Conservation (phyloP, 495 filamentous ascomycete species). For the Neurospora sublineolata region DNA sequence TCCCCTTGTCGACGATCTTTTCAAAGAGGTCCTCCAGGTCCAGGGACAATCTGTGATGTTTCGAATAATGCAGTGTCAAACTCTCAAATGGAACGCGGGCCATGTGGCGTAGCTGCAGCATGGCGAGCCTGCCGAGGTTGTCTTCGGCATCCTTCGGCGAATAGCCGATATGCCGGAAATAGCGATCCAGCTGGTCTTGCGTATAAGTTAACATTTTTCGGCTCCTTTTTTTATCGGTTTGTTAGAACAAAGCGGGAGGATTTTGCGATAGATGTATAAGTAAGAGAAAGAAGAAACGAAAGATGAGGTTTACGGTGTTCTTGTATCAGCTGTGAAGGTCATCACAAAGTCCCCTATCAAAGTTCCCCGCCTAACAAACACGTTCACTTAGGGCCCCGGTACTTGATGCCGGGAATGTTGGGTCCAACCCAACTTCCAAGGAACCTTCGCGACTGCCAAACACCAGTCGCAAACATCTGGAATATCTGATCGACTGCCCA, state of each 20-base stretch:
- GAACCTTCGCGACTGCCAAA: neutral
- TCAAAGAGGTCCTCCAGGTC: conserved; percentile 46
- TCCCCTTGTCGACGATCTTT: conserved; percentile 44
- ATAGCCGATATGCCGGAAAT: conserved; percentile 36
- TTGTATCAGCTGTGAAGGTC: neutral
- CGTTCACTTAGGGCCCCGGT: neutral
- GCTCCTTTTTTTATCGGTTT: neutral
- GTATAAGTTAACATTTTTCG: conserved; percentile 14
- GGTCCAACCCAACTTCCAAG: neutral
- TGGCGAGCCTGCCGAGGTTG: conserved; percentile 22
- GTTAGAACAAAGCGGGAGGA: neutral
- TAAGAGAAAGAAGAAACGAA: neutral
- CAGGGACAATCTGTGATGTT: conserved; percentile 39
- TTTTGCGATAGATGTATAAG: neutral
- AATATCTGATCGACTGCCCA: neutral
- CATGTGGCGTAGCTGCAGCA: conserved; percentile 41
- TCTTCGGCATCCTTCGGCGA: neutral
- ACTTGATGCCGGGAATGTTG: neutral
- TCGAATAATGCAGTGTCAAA: conserved; percentile 39
- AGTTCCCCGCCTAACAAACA: neutral
- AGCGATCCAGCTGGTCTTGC: conserved; percentile 13
- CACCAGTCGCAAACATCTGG: neutral
- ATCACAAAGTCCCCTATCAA: neutral
- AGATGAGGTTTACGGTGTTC: neutral
- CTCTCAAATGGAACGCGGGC: conserved; percentile 63